Base-by-base conservation (phyloP, 2,329 filamentous ascomycete genomes). In the Pyricularia sp. region DNA sequence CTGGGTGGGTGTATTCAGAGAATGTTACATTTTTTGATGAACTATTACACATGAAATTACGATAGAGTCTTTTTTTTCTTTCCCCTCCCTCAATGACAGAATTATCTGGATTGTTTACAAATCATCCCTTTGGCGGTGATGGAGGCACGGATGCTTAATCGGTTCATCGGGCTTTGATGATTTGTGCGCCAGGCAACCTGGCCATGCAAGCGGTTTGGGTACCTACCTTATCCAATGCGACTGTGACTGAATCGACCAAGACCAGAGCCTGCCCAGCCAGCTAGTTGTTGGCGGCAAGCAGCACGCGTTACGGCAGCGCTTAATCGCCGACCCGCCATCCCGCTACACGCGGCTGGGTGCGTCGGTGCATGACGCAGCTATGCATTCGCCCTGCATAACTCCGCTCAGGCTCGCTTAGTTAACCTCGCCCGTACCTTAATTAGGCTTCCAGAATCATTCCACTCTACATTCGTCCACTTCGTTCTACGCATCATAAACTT, bases 21-120 rank as follows among this genome's bases (percentile, higher is more conserved):
- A 36, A 42, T 31, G n/a, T 36, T 31, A 17, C 9, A 42, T 26
- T 65, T 36, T 30, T 65, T 31, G 64, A 65, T 65, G 42, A 55
- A 55, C 42, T 65, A 65, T 36, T 65, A 65, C 64, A 65, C 26
- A 36, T 42, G 64, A 65, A 36, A 31, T 31, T 42, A 65, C 7
- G 64, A 65, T 65, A 65, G 64, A 65, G 28, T 42, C 64, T 31
- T n/a, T 55, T 55, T 55, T 12, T 30, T 30, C 7, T 17, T 14
- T 2, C n/a, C n/a, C n/a, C n/a, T n/a, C n/a, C 42, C 6, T 7
- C 42, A 55, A 55, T 55, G 42, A n/a, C 42, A 55, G 5, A 55
- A 55, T n/a, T 55, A 55, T 55, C 42, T 55, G 42, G 17, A 55
- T 55, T n/a, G 20, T 55, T 55, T 55, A 55, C 20, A n/a, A 17